phyloP scores from a whole-genome alignment of 306 rosid species.

The Quercus bicolor region DNA sequence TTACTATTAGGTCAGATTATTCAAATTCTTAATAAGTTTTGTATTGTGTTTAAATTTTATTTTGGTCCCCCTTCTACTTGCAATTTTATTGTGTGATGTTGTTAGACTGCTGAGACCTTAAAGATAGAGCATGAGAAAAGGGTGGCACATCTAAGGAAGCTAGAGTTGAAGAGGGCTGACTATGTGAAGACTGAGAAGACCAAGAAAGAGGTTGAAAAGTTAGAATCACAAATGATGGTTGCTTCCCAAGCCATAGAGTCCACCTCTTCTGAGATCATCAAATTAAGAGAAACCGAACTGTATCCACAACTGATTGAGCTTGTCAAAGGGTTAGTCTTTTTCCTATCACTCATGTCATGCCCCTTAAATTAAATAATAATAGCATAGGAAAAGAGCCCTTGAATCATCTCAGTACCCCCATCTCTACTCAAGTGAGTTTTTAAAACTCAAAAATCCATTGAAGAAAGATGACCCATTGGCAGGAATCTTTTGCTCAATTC shows the following conservation, averaged over 20 bases:
- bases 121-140: constrained; percentile 80
- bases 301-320: constrained; percentile 85
- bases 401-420: neutral
- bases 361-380: neutral
- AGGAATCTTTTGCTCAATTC: too few relatives aligned
- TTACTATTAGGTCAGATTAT: too few relatives aligned
- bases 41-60: neutral
- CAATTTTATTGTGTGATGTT: constrained; percentile 10
- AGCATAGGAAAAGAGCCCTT: neutral
- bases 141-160: constrained; percentile 59
- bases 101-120: constrained; percentile 67
- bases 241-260: constrained; percentile 86
- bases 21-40: neutral
- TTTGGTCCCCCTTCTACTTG: neutral
- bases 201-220: constrained; percentile 84
- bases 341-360: neutral
- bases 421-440: neutral
- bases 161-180: constrained; percentile 83
- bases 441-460: neutral
- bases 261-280: constrained; percentile 79
- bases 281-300: constrained; percentile 76
- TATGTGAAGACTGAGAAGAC: constrained; percentile 84
- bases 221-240: constrained; percentile 92
- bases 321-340: constrained; percentile 82
- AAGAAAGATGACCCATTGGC: too few relatives aligned